A percentile compares a stretch with the other conserved stretches of the same genome.
Evolutionary conservation across 345 rosid species (phyloP).

Genomic region (Camelina neglecta): DNA sequence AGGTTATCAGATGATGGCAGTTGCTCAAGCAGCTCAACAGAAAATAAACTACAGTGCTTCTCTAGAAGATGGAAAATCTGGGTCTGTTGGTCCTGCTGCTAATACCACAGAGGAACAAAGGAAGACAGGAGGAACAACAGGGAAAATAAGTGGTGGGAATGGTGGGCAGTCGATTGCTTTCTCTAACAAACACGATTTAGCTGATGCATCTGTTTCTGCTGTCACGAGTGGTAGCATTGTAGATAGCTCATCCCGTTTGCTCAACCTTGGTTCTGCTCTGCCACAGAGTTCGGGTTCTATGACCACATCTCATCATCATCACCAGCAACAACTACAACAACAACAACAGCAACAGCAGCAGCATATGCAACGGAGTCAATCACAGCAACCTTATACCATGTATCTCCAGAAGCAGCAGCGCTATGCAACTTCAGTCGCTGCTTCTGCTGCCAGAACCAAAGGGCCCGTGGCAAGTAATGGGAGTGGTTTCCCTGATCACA

Average conservation of each 20-base stretch:
- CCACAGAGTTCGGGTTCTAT: conserved; percentile 58
- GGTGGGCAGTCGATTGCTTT: conserved; percentile 87
- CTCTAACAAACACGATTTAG: conserved; percentile 62
- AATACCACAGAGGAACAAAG: conserved; percentile 65
- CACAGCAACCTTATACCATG: conserved; percentile 61
- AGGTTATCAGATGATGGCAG: conserved; percentile 60
- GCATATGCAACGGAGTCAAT: conserved; percentile 54
- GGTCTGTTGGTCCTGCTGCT: conserved; percentile 51
- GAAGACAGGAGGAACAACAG: conserved; percentile 43
- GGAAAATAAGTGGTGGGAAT: conserved; percentile 38
- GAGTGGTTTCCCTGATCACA: conserved; percentile 68
- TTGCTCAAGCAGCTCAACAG: conserved; percentile 74
- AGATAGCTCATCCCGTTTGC: conserved; percentile 73
- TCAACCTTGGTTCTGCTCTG: conserved; percentile 62
- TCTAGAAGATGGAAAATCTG: conserved; percentile 71
- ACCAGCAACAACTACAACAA: conserved; percentile 49
- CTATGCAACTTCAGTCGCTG: conserved; percentile 61
- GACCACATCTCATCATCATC: conserved; percentile 45
- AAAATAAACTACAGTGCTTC: conserved; percentile 67
- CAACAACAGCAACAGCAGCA: conserved; percentile 56
- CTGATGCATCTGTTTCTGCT: conserved; percentile 61
- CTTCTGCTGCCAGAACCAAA: conserved; percentile 73
- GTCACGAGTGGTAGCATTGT: conserved; percentile 64
- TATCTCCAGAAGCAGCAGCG: conserved; percentile 72
- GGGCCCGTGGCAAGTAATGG: conserved; percentile 63